These are phyloP conservation scores for Ichthyophthirius multifiliis DNA, from an alignment of 169 alveolate genomes.

Conservation along the genomic window DNA sequence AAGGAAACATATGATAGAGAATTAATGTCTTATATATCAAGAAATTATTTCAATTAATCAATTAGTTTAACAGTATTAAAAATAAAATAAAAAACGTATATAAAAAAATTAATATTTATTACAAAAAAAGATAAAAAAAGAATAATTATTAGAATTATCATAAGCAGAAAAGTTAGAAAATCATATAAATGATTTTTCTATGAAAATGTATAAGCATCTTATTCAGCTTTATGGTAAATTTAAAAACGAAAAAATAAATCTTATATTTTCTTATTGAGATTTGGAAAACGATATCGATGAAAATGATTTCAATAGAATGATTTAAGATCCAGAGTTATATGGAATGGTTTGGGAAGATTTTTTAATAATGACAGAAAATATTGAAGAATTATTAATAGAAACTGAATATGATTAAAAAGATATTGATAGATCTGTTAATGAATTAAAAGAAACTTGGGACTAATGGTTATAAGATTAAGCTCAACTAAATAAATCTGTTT, in stretches of 20 bases:
- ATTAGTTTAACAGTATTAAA: neutral
- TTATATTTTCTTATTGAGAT: neutral
- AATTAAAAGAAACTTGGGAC: neutral
- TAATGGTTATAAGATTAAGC: neutral
- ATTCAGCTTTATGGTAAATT: neutral
- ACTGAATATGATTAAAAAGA: neutral
- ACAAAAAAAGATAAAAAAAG: neutral
- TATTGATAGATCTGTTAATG: neutral
- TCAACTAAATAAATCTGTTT: neutral
- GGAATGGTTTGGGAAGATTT: neutral
- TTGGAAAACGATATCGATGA: neutral
- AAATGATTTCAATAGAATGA: neutral
- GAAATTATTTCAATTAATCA: neutral
- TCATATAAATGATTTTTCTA: neutral
- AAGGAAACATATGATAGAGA: slow-evolving; percentile 13
- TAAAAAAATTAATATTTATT: neutral
- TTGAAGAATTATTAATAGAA: neutral
- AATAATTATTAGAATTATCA: neutral
- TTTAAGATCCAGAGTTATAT: slow-evolving; percentile 4
- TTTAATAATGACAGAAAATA: neutral
- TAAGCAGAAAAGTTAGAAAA: neutral
- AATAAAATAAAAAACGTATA: neutral
- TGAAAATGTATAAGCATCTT: neutral
- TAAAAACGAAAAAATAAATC: neutral
- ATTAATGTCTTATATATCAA: neutral